Evolutionary conservation across 2,329 filamentous ascomycete genomes (phyloP), one percentile per base, ranked within the genome.

Genomic region (Fusarium nanum): DNA sequence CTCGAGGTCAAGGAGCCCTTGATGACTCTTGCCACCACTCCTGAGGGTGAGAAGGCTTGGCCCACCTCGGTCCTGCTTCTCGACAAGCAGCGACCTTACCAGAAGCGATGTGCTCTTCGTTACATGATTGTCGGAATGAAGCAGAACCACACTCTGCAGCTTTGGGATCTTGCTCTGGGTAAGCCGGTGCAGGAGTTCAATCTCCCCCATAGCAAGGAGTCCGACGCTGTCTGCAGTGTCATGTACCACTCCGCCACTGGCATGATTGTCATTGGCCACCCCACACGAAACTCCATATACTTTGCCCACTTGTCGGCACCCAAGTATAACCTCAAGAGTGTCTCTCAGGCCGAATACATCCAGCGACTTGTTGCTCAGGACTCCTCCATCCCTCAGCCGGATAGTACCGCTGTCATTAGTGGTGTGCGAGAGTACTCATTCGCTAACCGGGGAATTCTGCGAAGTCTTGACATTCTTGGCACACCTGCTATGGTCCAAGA

Each of bases 101-200:
- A 91, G 82, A 97, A 96, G 83, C 91, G 92, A 64, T 92, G 92
- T 76, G 94, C 97, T 49, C 86, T 98, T 68, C 90, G 96, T 67
- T 99, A 99, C 83, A 91, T 99, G 84, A 91, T 99, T 78, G 93
- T 99, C 68, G 96, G 96, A 75, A 93, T 98, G 89, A 98, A 98
- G 84, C 96, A 99, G 81, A 99, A 99, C 81, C 96, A 99, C 83
- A 97, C 95, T 59, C 89, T 99, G 67, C 97, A 99, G 84, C 89
- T 99, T 46, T 99, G 96, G 97, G 96, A 99, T 84, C 90, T 99
- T 77, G 94, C 93, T 44, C 90, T 99, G 34, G 92, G 92, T 72
- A 98, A 98, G 82, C 93, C 94, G 30, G 96, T 99, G 40, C 95
- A 99, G 79, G 96, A 99, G 83, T 91, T 99, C 79, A 96, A 97